Conservation (phyloP, 2,329 filamentous ascomycete species). For the Colletotrichum gloeosporioides region DNA sequence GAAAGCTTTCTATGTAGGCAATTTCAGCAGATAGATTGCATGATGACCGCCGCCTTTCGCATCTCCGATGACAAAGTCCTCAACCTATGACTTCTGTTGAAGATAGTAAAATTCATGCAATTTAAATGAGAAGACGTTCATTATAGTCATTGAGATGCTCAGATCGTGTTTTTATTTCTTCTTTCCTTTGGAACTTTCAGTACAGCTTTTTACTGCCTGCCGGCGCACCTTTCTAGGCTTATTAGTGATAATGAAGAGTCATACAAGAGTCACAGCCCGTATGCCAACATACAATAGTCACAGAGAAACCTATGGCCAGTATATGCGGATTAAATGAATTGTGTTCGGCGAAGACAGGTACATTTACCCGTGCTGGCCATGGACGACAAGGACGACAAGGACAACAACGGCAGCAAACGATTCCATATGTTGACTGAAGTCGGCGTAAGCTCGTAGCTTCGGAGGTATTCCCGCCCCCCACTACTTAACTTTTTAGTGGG, state of each 20-base stretch:
- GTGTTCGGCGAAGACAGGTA: not conserved
- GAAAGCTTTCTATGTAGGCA: constrained; percentile 16
- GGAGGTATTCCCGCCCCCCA: not conserved
- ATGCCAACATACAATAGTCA: not conserved
- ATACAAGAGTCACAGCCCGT: not conserved
- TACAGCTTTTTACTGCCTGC: not conserved
- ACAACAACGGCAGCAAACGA: not conserved
- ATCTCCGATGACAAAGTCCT: not conserved
- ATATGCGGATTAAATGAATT: not conserved
- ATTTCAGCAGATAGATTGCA: constrained; percentile 18
- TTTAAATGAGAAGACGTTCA: not conserved
- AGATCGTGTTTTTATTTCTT: not conserved
- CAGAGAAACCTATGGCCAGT: not conserved
- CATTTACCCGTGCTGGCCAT: not conserved
- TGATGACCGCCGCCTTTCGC: not conserved
- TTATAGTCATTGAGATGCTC: not conserved
- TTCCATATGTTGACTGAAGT: not conserved
- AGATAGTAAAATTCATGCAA: not conserved
- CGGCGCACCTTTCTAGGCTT: not conserved
- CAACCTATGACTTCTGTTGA: not conserved
- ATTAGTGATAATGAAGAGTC: not conserved
- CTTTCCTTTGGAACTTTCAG: not conserved
- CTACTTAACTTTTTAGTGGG: not conserved
- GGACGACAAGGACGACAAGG: not conserved
- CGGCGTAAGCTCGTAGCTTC: not conserved